phyloP scores from a whole-genome alignment of 202 grass and related monocot species.

The Panicum hallii region DNA sequence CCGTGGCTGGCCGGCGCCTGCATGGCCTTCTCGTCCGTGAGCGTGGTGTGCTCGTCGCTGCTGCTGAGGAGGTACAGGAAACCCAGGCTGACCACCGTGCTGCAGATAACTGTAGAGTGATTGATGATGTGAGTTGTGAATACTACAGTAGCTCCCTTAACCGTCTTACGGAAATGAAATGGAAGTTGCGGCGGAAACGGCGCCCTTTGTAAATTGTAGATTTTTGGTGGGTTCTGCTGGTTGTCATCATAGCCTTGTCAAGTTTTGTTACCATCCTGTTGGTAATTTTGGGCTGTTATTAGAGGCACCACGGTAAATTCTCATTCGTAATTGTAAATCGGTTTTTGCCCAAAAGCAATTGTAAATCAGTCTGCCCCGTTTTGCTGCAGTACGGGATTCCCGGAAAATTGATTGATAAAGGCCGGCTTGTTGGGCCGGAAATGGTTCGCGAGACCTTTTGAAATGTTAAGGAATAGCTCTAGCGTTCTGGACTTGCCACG shows the following conservation, averaged over 20 bases:
- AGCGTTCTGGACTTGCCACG: not conserved
- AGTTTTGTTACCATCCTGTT: not conserved
- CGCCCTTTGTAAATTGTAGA: not conserved
- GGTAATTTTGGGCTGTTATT: not conserved
- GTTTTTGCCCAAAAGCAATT: no score
- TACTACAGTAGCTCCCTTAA: conserved; percentile 5
- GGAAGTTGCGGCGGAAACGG: not conserved
- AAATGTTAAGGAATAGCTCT: not conserved
- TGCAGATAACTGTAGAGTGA: conserved; percentile 94
- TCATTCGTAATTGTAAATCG: not conserved
- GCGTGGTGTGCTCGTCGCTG: conserved; percentile 86
- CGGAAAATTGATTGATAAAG: not conserved
- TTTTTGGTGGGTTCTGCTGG: not conserved
- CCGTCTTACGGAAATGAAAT: conserved; percentile 48
- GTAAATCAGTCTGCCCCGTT: not conserved
- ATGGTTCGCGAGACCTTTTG: not conserved
- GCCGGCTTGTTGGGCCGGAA: not conserved
- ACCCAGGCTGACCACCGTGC: conserved; percentile 78
- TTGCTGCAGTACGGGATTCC: not conserved
- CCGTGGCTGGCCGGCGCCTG: conserved; percentile 94
- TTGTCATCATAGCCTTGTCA: not conserved
- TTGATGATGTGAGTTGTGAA: not conserved
- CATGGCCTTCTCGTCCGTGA: conserved; percentile 91
- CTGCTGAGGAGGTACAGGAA: conserved; percentile 85
- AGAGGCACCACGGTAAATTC: not conserved